Evolutionary conservation across 768 basidiomycete species (phyloP), one percentile per base, ranked within the genome.

Genomic region (Stropharia rugosoannulata): DNA sequence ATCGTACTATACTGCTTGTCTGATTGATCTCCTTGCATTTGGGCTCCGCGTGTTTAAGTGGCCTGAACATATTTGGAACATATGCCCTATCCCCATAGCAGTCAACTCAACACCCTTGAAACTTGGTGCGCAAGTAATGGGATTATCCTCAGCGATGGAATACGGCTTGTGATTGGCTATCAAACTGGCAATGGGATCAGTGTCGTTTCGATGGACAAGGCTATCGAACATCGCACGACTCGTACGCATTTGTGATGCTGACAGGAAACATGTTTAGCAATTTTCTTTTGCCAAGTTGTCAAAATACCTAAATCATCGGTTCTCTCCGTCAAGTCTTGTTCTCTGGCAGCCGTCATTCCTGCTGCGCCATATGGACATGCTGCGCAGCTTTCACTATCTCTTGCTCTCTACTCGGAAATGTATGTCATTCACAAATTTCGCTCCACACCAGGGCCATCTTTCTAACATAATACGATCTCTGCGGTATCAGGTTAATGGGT

Each of bases 371-470:
- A 79, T 63, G 89, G 87, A 2, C 75, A 79, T 35, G 79, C 73
- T 38, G 85, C 87, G 2, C 81, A 82, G 46, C 75, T 89, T 35
- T 75, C 80, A 36, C 77, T 90, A 5, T 72, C 88, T 10, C 68
- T 87, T 25, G 88, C 84, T 11, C 71, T 91, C 18, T 85, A 85
- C 56, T 73, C 71, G 29, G 89, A 91, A 69, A 68, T 85, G 89
- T 89, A 61, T 55, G 64, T 60, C 39, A 36, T 42, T 38, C 29
- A 16, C 45, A 40, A 39, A 18, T 44, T 49, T 50, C 25, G 27
- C 11, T 19, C 32, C 45, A 7, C 19, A 45, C 1, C 12, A 35
- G 3, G 35, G 16, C 51, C 58, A 22, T 43, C 44, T 51, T 29
- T 59, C 41, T 56, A 16, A 38, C 44, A 22, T 44, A 45, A 51